Percentiles rank a stretch among this genome's conserved stretches.
phyloP scores from a whole-genome alignment of 228 moss, liverwort and hornwort genomes.

The Sphagnum magellanicum region DNA sequence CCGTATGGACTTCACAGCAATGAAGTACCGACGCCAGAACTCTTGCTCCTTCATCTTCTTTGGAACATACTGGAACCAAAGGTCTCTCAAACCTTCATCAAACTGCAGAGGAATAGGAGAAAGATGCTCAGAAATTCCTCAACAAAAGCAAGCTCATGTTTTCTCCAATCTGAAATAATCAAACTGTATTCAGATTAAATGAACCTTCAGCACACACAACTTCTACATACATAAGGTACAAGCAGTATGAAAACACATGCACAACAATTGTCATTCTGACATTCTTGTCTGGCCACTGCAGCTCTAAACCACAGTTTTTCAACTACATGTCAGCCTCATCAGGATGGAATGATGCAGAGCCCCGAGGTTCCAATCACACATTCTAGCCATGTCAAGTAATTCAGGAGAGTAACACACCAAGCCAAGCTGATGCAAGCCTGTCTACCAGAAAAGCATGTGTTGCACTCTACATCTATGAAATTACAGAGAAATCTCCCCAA shows the following conservation, averaged over 20 bases:
- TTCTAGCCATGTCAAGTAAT: not conserved
- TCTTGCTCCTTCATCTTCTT: slow-evolving; percentile 83
- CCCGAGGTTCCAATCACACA: not conserved
- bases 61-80: slow-evolving; percentile 63
- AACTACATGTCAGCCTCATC: too few species aligned
- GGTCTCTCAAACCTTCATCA: slow-evolving; percentile 52
- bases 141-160: slow-evolving; percentile 2
- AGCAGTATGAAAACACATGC: too few species aligned
- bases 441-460: too few species aligned
- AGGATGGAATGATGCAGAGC: too few species aligned
- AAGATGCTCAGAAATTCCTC: slow-evolving; percentile 1
- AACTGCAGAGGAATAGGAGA: slow-evolving; percentile 20
- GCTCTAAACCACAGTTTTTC: too few species aligned
- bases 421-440: too few species aligned
- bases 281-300: too few species aligned
- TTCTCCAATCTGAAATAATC: not conserved
- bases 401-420: too few species aligned
- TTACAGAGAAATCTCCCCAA: too few species aligned
- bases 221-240: too few species aligned
- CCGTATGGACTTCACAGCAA: slow-evolving; percentile 62
- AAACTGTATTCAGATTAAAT: not conserved
- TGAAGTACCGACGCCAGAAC: slow-evolving; percentile 93
- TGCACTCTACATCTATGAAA: too few species aligned
- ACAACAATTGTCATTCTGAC: too few species aligned
- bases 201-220: not conserved